phyloP scores from a whole-genome alignment of 2,329 filamentous ascomycete species.

The Cryphonectria naterciae region DNA sequence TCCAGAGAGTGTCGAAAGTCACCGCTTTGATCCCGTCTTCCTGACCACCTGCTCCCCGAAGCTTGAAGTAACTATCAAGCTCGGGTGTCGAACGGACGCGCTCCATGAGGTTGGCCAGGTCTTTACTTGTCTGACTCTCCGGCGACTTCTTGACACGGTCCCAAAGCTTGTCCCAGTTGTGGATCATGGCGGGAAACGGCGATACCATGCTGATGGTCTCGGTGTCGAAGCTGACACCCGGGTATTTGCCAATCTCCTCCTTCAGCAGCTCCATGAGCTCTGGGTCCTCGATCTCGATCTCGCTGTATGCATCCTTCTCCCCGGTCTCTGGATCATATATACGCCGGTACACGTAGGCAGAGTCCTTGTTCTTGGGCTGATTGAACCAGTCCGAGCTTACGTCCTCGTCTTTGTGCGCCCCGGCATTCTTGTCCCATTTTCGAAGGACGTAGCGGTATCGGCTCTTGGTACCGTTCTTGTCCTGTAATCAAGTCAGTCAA shows the following conservation, averaged over 20 bases:
- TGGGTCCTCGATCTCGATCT: slow-evolving; percentile 28
- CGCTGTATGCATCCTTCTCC: slow-evolving; percentile 23
- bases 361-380: slow-evolving; percentile 20
- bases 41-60: slow-evolving; percentile 21
- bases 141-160: slow-evolving; percentile 22
- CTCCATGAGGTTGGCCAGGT: slow-evolving; percentile 26
- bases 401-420: slow-evolving; percentile 25
- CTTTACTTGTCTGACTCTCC: slow-evolving; percentile 26
- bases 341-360: slow-evolving; percentile 29
- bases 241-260: slow-evolving; percentile 27
- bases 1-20: slow-evolving; percentile 31
- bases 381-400: slow-evolving; percentile 19
- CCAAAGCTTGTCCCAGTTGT: slow-evolving; percentile 29
- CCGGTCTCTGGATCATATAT: slow-evolving; percentile 24
- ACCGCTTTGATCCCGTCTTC: slow-evolving; percentile 19
- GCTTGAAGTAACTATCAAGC: slow-evolving; percentile 30
- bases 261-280: slow-evolving; percentile 25
- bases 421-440: slow-evolving; percentile 27
- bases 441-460: slow-evolving; percentile 26
- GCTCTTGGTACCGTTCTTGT: slow-evolving; percentile 1
- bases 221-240: slow-evolving; percentile 28
- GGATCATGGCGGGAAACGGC: slow-evolving; percentile 28
- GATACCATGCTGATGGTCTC: slow-evolving; percentile 24
- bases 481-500: background rate
- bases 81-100: slow-evolving; percentile 22